Conservation (phyloP, 2,329 filamentous ascomycete species). For the Thelonectria rubi region DNA sequence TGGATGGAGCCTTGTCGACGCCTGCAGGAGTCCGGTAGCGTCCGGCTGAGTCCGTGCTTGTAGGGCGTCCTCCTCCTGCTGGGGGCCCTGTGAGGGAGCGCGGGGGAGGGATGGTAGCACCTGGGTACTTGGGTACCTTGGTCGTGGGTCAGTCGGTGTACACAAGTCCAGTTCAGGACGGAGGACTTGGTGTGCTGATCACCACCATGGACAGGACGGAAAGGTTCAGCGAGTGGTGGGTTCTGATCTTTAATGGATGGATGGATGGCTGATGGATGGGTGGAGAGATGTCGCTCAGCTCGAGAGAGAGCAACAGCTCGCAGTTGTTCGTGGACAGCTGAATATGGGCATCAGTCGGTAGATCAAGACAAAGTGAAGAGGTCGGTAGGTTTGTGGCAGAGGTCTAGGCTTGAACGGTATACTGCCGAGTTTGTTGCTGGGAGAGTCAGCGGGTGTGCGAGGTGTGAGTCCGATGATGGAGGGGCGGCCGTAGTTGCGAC, state of each 20-base stretch:
- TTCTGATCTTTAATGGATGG: not conserved
- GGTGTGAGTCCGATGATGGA: constrained; percentile 23
- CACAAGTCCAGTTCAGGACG: not conserved
- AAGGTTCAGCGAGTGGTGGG: constrained; percentile 1
- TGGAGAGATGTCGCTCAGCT: not conserved
- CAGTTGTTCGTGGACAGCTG: not conserved
- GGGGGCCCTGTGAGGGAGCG: constrained; percentile 24
- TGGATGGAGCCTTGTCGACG: constrained; percentile 17
- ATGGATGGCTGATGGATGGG: not conserved
- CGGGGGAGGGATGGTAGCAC: constrained; percentile 24
- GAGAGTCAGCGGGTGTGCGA: constrained; percentile 4
- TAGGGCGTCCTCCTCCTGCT: constrained; percentile 34
- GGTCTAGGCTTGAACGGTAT: not conserved
- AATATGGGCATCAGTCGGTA: not conserved
- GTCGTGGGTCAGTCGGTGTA: not conserved
- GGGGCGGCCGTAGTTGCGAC: constrained; percentile 37
- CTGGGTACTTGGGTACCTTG: constrained; percentile 26
- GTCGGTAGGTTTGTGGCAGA: not conserved
- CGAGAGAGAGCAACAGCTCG: not conserved
- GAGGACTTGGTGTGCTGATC: not conserved
- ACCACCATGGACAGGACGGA: constrained; percentile 2
- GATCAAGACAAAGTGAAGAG: not conserved
- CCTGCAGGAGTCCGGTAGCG: constrained; percentile 24
- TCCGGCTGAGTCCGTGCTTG: constrained; percentile 28
- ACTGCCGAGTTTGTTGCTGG: no score